Base-by-base conservation (phyloP, 2,329 filamentous ascomycete species). In the Massarina eburnea region DNA sequence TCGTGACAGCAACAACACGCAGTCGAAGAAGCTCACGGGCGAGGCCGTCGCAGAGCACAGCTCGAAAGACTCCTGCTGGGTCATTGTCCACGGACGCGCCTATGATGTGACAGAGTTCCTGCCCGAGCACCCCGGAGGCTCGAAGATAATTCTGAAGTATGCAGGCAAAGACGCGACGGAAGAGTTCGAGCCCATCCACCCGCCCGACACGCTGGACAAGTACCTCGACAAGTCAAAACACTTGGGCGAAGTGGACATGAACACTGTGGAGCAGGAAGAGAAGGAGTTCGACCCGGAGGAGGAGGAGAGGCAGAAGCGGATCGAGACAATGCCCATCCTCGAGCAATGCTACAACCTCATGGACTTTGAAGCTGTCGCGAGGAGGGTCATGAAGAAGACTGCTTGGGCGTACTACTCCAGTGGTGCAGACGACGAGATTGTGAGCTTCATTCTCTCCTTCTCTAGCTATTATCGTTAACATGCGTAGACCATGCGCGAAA, bases 321-420 rank as follows among this genome's bases (percentile, higher is more conserved):
- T 68, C 32, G 57, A 61, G 60, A 57, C 57, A 35, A 77, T 75
- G 61, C 75, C 76, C 3, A 69, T 74, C 9, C 61, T 79, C 17
- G 66, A 71, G 48, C 67, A 74, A 40, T 70, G 76, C 46, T 71
- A 78, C 54, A 76, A 73, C 54, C 59, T 73, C 10, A 70, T 78
- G 58, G 94, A 99, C 73, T 99, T 99, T 69, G 94, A 99, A 78
- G 84, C 89, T 3, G 92, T 97, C 27, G 94, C 94, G 4, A 84
- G 86, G 60, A 79, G 83, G 30, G 83, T 95, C 45, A 96, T 97
- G 92, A 96, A 95, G 81, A 95, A 88, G 76, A 87, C 86, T 1
- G 92, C 92, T 0, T 99, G 94, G 94, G 94, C 88, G 20, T 99
- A 99, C 75, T 99, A 99, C 72, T 96, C 90, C 1, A 94, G 88